Evolutionary conservation across 1,284 basidiomycete genomes (phyloP), one percentile per base, ranked within the genome.

Genomic region (Sporisorium sorghi): DNA sequence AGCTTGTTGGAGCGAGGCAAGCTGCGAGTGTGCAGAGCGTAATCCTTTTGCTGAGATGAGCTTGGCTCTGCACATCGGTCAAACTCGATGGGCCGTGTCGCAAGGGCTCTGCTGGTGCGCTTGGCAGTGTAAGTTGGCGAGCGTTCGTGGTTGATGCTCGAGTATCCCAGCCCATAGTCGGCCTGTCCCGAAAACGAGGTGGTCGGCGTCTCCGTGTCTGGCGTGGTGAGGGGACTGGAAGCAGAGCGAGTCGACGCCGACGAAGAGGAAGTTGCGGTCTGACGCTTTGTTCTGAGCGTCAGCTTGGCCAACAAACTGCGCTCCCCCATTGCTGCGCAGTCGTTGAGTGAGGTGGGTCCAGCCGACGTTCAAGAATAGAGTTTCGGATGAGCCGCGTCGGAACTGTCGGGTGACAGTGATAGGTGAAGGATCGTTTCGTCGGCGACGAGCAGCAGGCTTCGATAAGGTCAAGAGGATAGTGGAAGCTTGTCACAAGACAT

Each of bases 81-180:
- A 39, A 58, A 55, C 50, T 72, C 62, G 48, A 55, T 39, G 33
- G 58, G 28, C 19, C 23, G 55, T 10, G 61, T 23, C 8, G 30
- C 14, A 2, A 39, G 24, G 6, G 40, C 26, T 19, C 19, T 44
- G 51, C 61, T 65, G 12, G 39, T 48, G 30, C 58, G 62, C 40
- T 58, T 72, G 30, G 37, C 55, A 9, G 30, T 42, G 28, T 53
- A 65, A 15, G 10, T 55, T 4, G 53, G 19, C 23, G 62, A 58
- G 42, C 39, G 51, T 23, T 50, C 52, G 26, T 76, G 56, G 33
- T 73, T 62, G 58, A 73, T 69, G 56, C 66, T 73, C 21, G 71
- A 73, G 21, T 73, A 73, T 50, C 70, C 70, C 19, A 64, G 65
- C 4, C 69, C 69, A 26, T 58, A 72, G 35, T 67, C 63, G 23